Base-by-base conservation (phyloP, 2,329 filamentous ascomycete species). In the Hypoxylon sp. region DNA sequence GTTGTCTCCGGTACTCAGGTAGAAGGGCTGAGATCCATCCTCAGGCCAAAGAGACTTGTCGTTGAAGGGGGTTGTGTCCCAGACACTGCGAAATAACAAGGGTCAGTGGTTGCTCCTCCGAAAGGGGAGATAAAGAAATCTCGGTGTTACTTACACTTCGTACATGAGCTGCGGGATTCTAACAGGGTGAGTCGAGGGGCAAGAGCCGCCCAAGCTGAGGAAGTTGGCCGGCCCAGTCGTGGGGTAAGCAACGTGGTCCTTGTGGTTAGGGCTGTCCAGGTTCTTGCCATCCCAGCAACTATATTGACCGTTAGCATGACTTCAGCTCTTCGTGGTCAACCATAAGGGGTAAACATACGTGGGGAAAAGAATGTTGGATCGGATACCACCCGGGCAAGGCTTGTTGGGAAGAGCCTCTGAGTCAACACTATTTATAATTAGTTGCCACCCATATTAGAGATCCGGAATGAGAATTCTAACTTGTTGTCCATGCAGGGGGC, bases 231-330 rank as follows among this genome's bases (percentile, higher is more conserved):
- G 79, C 0, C 80, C 81, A 9, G 51, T 77, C 68, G 65, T 78
- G 2, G 86, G 86, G 68, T 87, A 88, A 3, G 81, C 78, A 66
- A 88, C 80, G 72, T 88, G 86, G 51, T 78, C 83, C 61, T 81
- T 81, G 76, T 87, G 84, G 75, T 87, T 81, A 0, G 79, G 65
- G 13, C 81, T 79, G 73, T 87, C 84, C 48, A 84, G 70, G 69
- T 86, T 81, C 53, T 79, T 79, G 17, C 86, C 86, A 60, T 88
- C 81, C 86, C 86, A 88, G 80, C 86, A 88, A n/a, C 73, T 74
- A 13, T 80, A 82, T 53, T 71, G 71, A 1, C 51, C 66, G 8
- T 88, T 75, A 57, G 44, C 29, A 19, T 82, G 75, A 87, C 84
- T 64, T 2, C 5, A 3, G 5, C 9, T 9, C 14, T 10, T 17